phyloP scores from a whole-genome alignment of 2,329 filamentous ascomycete species.

The Penicillium verrucosum region DNA sequence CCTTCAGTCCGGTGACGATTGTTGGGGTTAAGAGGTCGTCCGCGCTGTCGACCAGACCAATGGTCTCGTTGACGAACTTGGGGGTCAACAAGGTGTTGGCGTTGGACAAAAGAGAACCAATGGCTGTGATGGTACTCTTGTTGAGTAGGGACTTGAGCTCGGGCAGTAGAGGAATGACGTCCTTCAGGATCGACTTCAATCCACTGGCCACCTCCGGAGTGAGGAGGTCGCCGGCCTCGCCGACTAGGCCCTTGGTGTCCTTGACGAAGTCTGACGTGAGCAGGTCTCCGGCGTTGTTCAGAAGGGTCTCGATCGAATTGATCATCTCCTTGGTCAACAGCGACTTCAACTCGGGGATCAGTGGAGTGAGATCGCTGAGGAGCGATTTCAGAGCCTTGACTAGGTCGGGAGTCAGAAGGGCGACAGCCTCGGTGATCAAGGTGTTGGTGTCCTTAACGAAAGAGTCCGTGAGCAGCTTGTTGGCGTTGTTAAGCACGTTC shows the following conservation, averaged over 20 bases:
- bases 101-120: slow-evolving; percentile 17
- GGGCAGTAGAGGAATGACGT: slow-evolving; percentile 18
- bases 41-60: slow-evolving; percentile 17
- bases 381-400: slow-evolving; percentile 20
- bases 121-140: slow-evolving; percentile 12
- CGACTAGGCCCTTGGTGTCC: slow-evolving; percentile 19
- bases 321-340: slow-evolving; percentile 18
- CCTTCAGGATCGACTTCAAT: slow-evolving; percentile 18
- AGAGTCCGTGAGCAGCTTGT: slow-evolving; percentile 19
- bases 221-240: slow-evolving; percentile 19
- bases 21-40: slow-evolving; percentile 20
- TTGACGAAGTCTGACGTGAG: slow-evolving; percentile 22
- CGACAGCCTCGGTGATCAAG: slow-evolving; percentile 18
- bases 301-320: slow-evolving; percentile 11
- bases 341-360: slow-evolving; percentile 20
- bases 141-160: slow-evolving; percentile 20
- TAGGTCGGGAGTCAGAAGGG: slow-evolving; percentile 18
- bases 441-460: slow-evolving; percentile 21
- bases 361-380: slow-evolving; percentile 14
- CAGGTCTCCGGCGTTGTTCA: slow-evolving; percentile 15
- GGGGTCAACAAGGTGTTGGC: slow-evolving; percentile 22
- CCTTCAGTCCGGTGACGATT: slow-evolving; percentile 20
- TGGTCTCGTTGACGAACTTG: slow-evolving; percentile 23
- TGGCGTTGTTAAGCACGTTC: slow-evolving; percentile 20
- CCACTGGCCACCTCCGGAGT: slow-evolving; percentile 16